Percentiles rank a stretch among this genome's conserved stretches.
Evolutionary conservation across 1,284 basidiomycete genomes (phyloP).

Genomic region (Xerocomus amazonicus): DNA sequence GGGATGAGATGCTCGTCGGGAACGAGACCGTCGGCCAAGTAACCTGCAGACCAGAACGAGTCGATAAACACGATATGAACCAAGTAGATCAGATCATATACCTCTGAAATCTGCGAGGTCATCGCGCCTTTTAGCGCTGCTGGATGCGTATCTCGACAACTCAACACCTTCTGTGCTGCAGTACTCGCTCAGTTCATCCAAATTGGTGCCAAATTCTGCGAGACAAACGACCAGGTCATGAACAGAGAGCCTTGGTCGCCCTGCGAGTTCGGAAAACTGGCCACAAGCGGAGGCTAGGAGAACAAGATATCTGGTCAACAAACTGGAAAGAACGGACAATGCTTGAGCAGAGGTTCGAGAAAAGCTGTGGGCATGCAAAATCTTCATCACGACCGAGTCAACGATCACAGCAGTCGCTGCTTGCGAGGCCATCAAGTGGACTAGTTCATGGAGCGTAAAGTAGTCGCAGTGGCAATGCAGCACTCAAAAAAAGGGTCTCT

Average conservation of each 20-base stretch:
- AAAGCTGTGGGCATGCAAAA: constrained; percentile 72
- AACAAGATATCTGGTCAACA: constrained; percentile 66
- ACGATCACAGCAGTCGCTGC: constrained; percentile 38
- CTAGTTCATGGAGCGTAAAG: background rate
- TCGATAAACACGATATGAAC: constrained; percentile 8
- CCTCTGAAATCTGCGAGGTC: constrained; percentile 70
- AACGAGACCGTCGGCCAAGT: constrained; percentile 56
- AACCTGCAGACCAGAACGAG: constrained; percentile 40
- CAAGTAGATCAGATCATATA: constrained; percentile 27
- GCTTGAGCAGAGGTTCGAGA: constrained; percentile 69
- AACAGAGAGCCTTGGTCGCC: constrained; percentile 50
- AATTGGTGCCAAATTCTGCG: constrained; percentile 63
- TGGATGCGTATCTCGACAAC: constrained; percentile 58
- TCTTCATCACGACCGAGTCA: constrained; percentile 62
- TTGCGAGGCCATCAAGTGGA: constrained; percentile 23
- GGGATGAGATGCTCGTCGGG: constrained; percentile 53
- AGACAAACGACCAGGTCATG: constrained; percentile 62
- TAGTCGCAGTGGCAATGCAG: constrained; percentile 5
- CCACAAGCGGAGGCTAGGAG: constrained; percentile 62
- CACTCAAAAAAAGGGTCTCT: too few relatives aligned
- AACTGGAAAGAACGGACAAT: constrained; percentile 61
- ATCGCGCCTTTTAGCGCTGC: constrained; percentile 58
- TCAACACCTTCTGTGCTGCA: constrained; percentile 60
- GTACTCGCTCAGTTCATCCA: constrained; percentile 69
- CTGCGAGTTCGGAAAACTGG: constrained; percentile 69